These are phyloP conservation scores for Schizonepeta tenuifolia DNA, from an alignment of 257 asterid species.

Conservation along the genomic window DNA sequence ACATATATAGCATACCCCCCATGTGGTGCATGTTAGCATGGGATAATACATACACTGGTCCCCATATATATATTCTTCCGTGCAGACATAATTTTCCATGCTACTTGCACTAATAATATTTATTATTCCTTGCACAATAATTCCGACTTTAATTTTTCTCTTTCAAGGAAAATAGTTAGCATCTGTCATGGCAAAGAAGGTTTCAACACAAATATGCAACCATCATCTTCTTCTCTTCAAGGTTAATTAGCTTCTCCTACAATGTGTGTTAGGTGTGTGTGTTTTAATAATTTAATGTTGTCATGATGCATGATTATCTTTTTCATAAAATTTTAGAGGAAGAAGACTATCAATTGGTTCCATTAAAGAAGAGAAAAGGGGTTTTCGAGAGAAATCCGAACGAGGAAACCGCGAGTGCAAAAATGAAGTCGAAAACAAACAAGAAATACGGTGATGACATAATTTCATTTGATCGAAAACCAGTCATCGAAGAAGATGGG, in stretches of 20 bases:
- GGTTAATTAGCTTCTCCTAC: conserved; percentile 25
- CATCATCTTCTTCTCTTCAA: conserved; percentile 42
- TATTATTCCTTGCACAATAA: background rate
- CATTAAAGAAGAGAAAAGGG: conserved; percentile 63
- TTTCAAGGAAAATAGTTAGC: conserved; percentile 45
- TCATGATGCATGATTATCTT: background rate
- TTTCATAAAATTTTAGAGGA: conserved; percentile 23
- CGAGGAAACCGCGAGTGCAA: conserved; percentile 28
- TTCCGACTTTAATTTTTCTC: background rate
- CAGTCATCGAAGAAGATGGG: background rate
- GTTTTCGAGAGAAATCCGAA: conserved; percentile 28
- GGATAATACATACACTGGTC: conserved; percentile 48
- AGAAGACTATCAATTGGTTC: conserved; percentile 47
- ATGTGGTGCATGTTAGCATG: conserved; percentile 73
- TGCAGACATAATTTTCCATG: conserved; percentile 29
- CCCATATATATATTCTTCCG: conserved; percentile 43
- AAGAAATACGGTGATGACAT: conserved; percentile 44
- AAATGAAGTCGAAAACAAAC: conserved; percentile 67
- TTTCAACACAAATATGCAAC: conserved; percentile 25
- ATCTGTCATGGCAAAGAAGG: conserved; percentile 35
- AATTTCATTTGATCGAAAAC: conserved; percentile 14
- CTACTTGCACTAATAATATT: conserved; percentile 18
- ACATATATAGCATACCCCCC: conserved; percentile 32
- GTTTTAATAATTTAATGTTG: background rate
- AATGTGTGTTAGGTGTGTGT: background rate